Evolutionary conservation across 257 asterid genomes (phyloP).

Genomic region (Fraxinus americana): DNA sequence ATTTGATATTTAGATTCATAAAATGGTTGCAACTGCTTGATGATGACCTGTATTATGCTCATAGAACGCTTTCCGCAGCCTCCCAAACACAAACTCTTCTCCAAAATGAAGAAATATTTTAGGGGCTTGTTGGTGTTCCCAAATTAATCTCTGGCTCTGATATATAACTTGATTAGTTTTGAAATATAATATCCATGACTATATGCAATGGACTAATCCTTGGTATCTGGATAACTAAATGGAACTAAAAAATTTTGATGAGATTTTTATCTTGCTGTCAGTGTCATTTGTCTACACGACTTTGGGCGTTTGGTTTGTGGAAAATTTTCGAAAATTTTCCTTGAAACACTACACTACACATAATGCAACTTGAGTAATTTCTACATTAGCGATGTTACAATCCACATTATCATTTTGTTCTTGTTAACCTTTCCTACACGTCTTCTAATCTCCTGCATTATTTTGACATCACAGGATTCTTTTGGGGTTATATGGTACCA

Average conservation of each 20-base stretch:
- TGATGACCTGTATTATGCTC: background rate
- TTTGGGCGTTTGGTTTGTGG: background rate
- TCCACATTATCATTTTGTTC: background rate
- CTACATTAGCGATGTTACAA: background rate
- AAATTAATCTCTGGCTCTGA: background rate
- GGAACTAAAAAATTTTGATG: background rate
- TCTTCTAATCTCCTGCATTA: background rate
- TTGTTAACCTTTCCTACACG: background rate
- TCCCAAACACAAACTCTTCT: background rate
- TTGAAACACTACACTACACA: background rate
- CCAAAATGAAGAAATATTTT: background rate
- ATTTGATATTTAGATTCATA: too few species aligned
- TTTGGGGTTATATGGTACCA: constrained; percentile 97
- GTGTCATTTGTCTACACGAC: background rate
- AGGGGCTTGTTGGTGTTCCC: background rate
- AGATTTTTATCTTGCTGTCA: background rate
- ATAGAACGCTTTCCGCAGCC: background rate
- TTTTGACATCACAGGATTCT: constrained; percentile 49
- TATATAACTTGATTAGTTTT: background rate
- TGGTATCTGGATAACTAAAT: background rate
- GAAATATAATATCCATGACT: background rate
- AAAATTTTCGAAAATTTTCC: background rate
- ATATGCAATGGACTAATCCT: background rate
- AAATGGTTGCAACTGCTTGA: background rate
- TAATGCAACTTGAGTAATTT: background rate